Conservation (phyloP, 768 basidiomycete species). For the Lentinus brumalis region DNA sequence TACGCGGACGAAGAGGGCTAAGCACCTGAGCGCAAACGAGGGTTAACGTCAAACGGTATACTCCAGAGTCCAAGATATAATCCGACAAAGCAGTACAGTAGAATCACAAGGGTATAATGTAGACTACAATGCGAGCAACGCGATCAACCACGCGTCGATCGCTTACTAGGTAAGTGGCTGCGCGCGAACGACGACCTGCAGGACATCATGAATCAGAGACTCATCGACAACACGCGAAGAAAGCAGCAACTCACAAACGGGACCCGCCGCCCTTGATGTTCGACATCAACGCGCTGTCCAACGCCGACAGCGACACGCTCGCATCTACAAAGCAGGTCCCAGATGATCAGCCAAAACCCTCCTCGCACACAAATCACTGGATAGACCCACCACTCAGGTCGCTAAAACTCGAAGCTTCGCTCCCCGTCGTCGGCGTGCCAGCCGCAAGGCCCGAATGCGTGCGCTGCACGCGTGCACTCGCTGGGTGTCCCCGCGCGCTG, state of each 20-base stretch:
- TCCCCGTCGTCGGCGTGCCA: slow-evolving; percentile 65
- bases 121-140: neutral
- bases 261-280: slow-evolving; percentile 70
- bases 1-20: too few species aligned
- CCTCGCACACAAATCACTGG: neutral
- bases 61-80: too few species aligned
- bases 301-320: slow-evolving; percentile 74
- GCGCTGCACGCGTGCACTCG: slow-evolving; percentile 9
- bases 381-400: slow-evolving; percentile 73
- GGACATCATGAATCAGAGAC: neutral
- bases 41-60: too few species aligned
- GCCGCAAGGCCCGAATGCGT: slow-evolving; percentile 37
- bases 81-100: too few species aligned
- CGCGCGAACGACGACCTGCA: slow-evolving; percentile 28
- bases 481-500: slow-evolving; percentile 52
- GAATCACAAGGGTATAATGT: too few species aligned
- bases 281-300: slow-evolving; percentile 80
- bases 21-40: too few species aligned
- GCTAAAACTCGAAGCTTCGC: slow-evolving; percentile 82
- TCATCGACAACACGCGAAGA: neutral
- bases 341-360: neutral
- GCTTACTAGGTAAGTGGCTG: slow-evolving; percentile 19
- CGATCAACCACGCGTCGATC: slow-evolving; percentile 11
- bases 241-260: slow-evolving; percentile 58
- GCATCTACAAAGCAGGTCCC: slow-evolving; percentile 46